Evolutionary conservation across 169 alveolate genomes (phyloP).

Genomic region (Cyclospora cayetanensis): DNA sequence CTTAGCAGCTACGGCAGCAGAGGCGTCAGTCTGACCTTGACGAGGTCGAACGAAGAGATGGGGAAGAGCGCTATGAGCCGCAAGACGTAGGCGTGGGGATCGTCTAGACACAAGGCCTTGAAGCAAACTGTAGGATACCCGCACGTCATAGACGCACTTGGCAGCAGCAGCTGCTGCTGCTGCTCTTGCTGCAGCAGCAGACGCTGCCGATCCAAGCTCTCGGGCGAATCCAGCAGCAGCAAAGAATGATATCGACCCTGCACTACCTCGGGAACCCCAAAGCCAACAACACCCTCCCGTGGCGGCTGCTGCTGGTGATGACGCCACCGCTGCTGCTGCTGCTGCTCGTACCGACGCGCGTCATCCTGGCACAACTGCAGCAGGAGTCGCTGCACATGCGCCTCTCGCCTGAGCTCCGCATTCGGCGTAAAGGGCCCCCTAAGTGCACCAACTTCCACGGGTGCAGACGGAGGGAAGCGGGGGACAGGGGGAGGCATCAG

Average conservation of each 20-base stretch:
- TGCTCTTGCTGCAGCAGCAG: conserved; percentile 1
- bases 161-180: conserved; percentile 2
- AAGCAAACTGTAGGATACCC: neutral
- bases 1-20: neutral
- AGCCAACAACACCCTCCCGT: neutral
- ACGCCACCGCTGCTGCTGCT: neutral
- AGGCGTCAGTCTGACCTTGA: neutral
- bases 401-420: no score
- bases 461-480: neutral
- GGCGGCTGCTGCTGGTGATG: conserved; percentile 1
- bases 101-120: neutral
- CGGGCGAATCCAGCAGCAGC: neutral
- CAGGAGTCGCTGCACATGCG: no score
- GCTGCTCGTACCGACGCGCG: no score
- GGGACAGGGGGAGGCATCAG: neutral
- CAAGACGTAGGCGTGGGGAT: neutral
- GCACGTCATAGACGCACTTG: neutral
- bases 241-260: neutral
- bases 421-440: neutral
- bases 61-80: neutral
- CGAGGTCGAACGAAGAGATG: neutral
- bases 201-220: neutral
- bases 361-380: no score
- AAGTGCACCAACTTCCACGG: neutral
- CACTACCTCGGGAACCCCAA: neutral